A percentile compares a stretch with the other conserved stretches of the same genome.
phyloP scores from a whole-genome alignment of 1,139 yeast genomes.

The Hanseniaspora uvarum region DNA sequence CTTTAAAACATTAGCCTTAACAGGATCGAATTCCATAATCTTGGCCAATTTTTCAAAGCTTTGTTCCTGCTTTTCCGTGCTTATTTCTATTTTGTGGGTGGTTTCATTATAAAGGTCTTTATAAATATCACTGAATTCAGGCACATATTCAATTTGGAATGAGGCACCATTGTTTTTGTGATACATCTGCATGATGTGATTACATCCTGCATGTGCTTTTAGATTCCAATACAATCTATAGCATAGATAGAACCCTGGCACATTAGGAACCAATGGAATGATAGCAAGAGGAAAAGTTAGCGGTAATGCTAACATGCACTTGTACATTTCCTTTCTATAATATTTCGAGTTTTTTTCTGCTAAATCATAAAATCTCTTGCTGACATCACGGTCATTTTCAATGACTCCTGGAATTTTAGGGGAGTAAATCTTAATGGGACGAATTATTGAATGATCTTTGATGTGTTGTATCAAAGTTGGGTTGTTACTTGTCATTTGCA shows the following conservation, averaged over 20 bases:
- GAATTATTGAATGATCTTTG: conserved; percentile 20
- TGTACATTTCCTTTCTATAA: conserved; percentile 38
- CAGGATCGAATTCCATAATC: conserved; percentile 3
- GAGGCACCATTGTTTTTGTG: conserved; percentile 22
- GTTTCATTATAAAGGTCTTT: conserved; percentile 16
- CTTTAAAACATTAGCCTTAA: conserved; percentile 2
- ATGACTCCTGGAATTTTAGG: conserved; percentile 27
- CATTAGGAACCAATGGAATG: conserved; percentile 80
- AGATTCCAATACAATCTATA: conserved; percentile 78
- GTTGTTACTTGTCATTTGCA: conserved; percentile 8
- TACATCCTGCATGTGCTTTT: conserved; percentile 68
- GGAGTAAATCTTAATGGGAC: conserved; percentile 29
- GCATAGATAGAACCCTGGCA: conserved; percentile 84
- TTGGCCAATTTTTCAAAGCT: conserved; percentile 5
- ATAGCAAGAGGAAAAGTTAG: conserved; percentile 69
- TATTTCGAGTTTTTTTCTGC: conserved; percentile 34
- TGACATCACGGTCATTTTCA: conserved; percentile 24
- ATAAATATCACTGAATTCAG: conserved; percentile 22
- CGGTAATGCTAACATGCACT: conserved; percentile 59
- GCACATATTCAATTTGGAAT: conserved; percentile 24
- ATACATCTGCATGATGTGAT: conserved; percentile 39
- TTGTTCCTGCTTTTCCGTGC: conserved; percentile 23
- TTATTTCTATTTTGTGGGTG: conserved; percentile 12
- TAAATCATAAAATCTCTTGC: conserved; percentile 26
- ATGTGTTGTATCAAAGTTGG: conserved; percentile 16